A percentile compares a stretch with the other conserved stretches of the same genome.
These are phyloP conservation scores for Eutrema japonicum DNA, from an alignment of 345 rosid species.

Conservation along the genomic window DNA sequence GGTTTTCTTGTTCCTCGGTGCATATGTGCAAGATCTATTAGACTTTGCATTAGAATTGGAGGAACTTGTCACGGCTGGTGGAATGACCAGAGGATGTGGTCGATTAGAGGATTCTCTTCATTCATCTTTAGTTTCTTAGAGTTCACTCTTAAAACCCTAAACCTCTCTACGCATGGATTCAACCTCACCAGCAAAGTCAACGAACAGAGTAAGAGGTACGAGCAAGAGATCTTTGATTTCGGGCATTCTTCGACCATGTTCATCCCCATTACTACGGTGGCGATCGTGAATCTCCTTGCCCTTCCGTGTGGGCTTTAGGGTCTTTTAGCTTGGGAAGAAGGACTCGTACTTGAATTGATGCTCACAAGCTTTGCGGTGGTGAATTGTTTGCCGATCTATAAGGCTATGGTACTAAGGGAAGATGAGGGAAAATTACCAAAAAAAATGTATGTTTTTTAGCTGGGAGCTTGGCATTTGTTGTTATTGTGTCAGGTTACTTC, in stretches of 20 bases:
- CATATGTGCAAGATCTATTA: slow-evolving; percentile 55
- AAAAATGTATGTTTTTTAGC: slow-evolving; percentile 37
- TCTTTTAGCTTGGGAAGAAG: slow-evolving; percentile 33
- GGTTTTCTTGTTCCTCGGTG: slow-evolving; percentile 74
- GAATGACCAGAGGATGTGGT: slow-evolving; percentile 72
- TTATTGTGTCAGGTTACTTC: slow-evolving; percentile 39
- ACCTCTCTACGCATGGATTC: slow-evolving; percentile 56
- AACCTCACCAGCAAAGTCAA: slow-evolving; percentile 61
- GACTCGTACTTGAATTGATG: slow-evolving; percentile 48
- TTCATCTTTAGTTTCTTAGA: slow-evolving; percentile 50
- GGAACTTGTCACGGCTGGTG: slow-evolving; percentile 61
- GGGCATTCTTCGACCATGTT: slow-evolving; percentile 64
- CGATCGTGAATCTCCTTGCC: slow-evolving; percentile 50
- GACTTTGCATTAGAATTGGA: slow-evolving; percentile 49
- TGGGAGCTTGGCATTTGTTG: slow-evolving; percentile 41
- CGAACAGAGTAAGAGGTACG: slow-evolving; percentile 61
- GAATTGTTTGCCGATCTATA: slow-evolving; percentile 61
- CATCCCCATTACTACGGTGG: slow-evolving; percentile 48
- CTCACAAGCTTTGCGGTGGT: slow-evolving; percentile 49
- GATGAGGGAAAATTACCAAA: slow-evolving; percentile 59
- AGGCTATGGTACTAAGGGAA: slow-evolving; percentile 58
- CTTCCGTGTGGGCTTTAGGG: not conserved
- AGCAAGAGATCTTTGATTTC: slow-evolving; percentile 62
- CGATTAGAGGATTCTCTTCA: slow-evolving; percentile 56
- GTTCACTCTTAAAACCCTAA: slow-evolving; percentile 50